Evolutionary conservation across 306 rosid species (phyloP), one percentile per base, ranked within the genome.

Genomic region (Prosopis cineraria): DNA sequence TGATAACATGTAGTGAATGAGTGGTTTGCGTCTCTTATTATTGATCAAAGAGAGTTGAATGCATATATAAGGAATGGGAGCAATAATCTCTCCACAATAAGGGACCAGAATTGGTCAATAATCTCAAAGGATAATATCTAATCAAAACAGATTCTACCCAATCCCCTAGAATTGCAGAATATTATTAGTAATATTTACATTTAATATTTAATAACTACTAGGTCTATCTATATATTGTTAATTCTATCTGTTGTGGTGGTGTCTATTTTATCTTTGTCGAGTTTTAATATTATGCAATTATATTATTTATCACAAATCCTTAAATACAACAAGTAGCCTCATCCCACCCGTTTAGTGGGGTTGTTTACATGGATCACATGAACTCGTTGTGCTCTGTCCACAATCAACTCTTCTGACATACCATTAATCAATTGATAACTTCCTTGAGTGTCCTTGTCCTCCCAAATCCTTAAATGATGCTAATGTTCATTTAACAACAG

Each of bases 211-310:
- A n/a, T n/a, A n/a, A n/a, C n/a, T n/a, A n/a, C n/a, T n/a, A n/a
- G n/a, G n/a, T n/a, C n/a, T n/a, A n/a, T n/a, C n/a, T n/a, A n/a
- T n/a, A n/a, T n/a, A n/a, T n/a, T 39, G 70, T 25, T 19, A 71
- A 40, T 69, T 71, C 55, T 27, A 11, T 20, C n/a, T 55, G 58
- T 56, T 34, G 29, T 70, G 74, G 33, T 70, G 33, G 59, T 55
- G 48, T 24, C 43, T 37, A 19, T 52, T 25, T 77, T 33, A 68
- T 64, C 29, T 19, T 19, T 12, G n/a, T 29, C 17, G 52, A 48
- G 29, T 48, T 10, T 20, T 29, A 5, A 4, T 33, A 34, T 66
- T 29, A 16, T 80, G 39, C 16, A 33, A 41, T 64, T 36, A 7
- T 66, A 1, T 52, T 9, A 52, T 52, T n/a, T 50, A n/a, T 36